These are phyloP conservation scores for Salix purpurea DNA, from an alignment of 345 rosid species.

Conservation along the genomic window DNA sequence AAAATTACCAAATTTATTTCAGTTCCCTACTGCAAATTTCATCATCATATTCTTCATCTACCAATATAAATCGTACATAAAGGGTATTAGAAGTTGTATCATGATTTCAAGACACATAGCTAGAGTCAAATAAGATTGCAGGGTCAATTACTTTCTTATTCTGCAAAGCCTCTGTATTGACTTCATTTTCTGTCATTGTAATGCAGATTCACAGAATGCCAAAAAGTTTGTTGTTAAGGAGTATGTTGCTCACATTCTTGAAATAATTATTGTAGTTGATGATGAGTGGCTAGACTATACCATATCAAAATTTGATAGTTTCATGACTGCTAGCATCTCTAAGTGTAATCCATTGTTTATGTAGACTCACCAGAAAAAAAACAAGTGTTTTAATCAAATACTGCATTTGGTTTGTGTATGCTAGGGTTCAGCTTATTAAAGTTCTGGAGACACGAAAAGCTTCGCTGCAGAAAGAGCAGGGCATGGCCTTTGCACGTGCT, in stretches of 20 bases:
- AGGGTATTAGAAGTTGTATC: not conserved
- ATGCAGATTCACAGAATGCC: not conserved
- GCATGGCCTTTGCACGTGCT: slow-evolving; percentile 99
- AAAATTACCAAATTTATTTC: not conserved
- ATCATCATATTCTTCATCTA: not conserved
- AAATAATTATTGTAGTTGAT: not conserved
- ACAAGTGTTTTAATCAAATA: not conserved
- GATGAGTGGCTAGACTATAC: not conserved
- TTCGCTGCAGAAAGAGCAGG: slow-evolving; percentile 92
- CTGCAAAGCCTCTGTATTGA: not conserved
- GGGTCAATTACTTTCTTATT: not conserved
- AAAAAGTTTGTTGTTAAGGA: not conserved
- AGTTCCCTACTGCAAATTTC: not conserved
- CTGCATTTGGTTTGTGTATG: slow-evolving; percentile 3
- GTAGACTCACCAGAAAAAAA: not conserved
- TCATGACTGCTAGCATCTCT: not conserved
- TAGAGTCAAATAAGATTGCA: not conserved
- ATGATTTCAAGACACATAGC: not conserved
- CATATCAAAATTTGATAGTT: not conserved
- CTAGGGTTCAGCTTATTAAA: slow-evolving; percentile 81
- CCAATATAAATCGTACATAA: not conserved
- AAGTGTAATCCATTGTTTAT: not conserved
- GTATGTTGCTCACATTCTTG: not conserved
- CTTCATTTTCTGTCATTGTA: not conserved
- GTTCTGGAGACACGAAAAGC: slow-evolving; percentile 80